Conservation (phyloP, 2,329 filamentous ascomycete genomes). For the Zasmidium cellare region DNA sequence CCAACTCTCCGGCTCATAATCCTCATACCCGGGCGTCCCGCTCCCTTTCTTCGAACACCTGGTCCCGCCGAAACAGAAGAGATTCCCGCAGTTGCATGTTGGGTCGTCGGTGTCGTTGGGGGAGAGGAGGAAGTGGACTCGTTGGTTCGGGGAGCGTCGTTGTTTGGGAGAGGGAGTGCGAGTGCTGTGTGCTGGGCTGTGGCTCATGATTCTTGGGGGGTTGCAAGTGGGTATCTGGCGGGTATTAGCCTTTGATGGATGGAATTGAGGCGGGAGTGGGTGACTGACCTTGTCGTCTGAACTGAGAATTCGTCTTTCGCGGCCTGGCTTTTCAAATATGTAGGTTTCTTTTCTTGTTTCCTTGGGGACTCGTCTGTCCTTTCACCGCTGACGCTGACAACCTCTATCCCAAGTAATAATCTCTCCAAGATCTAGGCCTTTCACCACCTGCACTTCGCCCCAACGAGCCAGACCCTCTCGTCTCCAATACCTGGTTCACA, state of each 20-base stretch:
- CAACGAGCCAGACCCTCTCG: neutral
- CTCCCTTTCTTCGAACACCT: conserved; percentile 2
- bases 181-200: neutral
- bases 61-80: conserved; percentile 10
- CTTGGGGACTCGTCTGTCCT: too few species aligned
- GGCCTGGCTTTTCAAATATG: too few species aligned
- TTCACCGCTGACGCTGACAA: too few species aligned
- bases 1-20: conserved; percentile 8
- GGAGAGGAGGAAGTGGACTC: conserved; percentile 9
- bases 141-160: neutral
- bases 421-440: too few species aligned
- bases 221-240: too few species aligned
- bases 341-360: too few species aligned
- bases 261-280: too few species aligned
- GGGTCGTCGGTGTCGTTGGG: neutral
- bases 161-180: neutral
- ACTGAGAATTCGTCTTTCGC: too few species aligned
- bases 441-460: neutral
- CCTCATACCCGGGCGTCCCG: conserved; percentile 6
- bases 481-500: neutral
- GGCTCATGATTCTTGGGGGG: neutral
- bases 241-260: too few species aligned
- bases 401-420: too few species aligned
- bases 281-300: too few species aligned
- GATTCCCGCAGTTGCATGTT: conserved; percentile 8